Evolutionary conservation across 1,284 basidiomycete genomes (phyloP).

Genomic region (Rhodotorula glutinis): DNA sequence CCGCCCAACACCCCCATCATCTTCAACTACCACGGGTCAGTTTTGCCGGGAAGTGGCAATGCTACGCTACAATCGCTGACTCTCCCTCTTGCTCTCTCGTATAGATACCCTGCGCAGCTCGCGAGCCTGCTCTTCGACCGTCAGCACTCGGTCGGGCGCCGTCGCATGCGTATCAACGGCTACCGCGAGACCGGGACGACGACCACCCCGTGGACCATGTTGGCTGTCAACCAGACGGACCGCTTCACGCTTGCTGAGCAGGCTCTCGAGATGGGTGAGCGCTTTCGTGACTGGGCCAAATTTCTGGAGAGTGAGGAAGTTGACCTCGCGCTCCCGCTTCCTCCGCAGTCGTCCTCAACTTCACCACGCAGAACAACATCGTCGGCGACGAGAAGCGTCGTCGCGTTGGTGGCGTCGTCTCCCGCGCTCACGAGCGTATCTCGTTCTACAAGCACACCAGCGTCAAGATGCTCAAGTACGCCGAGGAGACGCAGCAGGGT

Average conservation of each 20-base stretch:
- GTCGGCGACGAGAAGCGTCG: constrained; percentile 28
- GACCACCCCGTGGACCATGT: constrained; percentile 53
- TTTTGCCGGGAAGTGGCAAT: not conserved
- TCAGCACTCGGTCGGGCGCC: constrained; percentile 47
- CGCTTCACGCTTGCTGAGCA: constrained; percentile 52
- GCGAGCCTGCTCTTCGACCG: constrained; percentile 48
- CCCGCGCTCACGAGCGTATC: constrained; percentile 48
- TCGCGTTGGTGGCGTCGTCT: constrained; percentile 42
- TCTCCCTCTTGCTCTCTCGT: not conserved
- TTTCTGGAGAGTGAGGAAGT: not conserved
- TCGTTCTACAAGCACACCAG: constrained; percentile 50
- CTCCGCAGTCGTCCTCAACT: constrained; percentile 30
- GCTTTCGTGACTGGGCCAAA: not conserved
- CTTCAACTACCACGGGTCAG: constrained; percentile 70
- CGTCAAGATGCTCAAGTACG: constrained; percentile 49
- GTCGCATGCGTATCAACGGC: constrained; percentile 49
- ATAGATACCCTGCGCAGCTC: constrained; percentile 33
- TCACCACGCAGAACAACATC: constrained; percentile 25
- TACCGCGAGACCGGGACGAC: constrained; percentile 54
- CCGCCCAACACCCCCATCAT: constrained; percentile 53
- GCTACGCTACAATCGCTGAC: too few relatives aligned
- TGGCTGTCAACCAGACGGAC: constrained; percentile 51
- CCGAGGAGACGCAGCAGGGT: constrained; percentile 43
- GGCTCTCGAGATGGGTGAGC: constrained; percentile 47
- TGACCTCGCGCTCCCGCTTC: not conserved